A percentile compares a stretch with the other conserved stretches of the same genome.
Conservation (phyloP, 495 filamentous ascomycete genomes). For the Viridothelium virens region DNA sequence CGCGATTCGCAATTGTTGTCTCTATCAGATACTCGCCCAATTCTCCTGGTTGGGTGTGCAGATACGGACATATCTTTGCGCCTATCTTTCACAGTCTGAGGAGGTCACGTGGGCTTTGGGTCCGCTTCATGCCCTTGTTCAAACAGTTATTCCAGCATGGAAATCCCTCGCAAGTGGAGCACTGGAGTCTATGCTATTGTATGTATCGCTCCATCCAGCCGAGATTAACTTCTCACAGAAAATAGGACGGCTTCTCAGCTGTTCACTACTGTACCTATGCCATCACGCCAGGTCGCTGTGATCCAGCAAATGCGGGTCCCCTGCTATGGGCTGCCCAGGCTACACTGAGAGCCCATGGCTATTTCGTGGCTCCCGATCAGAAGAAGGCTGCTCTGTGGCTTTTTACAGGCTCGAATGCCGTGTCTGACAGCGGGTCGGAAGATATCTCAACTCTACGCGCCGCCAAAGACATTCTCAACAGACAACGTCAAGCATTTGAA, state of each 20-base stretch:
- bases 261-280: constrained; percentile 1
- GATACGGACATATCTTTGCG: background rate
- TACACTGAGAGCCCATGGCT: background rate
- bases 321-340: constrained; percentile 1
- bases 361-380: constrained; percentile 10
- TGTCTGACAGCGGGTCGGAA: background rate
- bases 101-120: background rate
- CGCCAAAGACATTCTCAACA: background rate
- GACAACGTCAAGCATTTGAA: background rate
- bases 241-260: constrained; percentile 6
- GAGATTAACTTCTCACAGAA: background rate
- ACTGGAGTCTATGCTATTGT: background rate
- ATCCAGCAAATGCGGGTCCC: background rate
- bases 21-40: too few species aligned
- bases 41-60: too few species aligned
- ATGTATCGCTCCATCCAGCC: background rate
- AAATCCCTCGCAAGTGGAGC: background rate
- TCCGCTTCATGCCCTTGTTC: background rate
- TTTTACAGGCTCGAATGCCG: background rate
- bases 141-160: background rate
- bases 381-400: background rate
- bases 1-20: background rate
- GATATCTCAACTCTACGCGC: background rate
- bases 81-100: background rate
- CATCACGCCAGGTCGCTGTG: background rate